These are phyloP conservation scores for Brasilioporus rufonigricans DNA, from an alignment of 768 basidiomycete genomes.

Conservation along the genomic window DNA sequence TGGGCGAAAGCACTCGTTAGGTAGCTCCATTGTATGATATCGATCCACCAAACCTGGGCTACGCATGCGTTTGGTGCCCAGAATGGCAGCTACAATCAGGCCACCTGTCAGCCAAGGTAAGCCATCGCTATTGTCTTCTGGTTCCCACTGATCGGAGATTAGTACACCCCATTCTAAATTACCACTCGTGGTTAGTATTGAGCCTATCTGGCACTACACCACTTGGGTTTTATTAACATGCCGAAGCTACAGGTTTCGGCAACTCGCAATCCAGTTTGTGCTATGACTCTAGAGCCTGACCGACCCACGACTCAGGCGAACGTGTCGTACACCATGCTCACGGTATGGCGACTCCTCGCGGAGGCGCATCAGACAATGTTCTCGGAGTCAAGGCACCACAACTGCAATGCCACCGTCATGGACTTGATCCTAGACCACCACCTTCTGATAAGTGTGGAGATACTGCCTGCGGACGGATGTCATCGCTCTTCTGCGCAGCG, in stretches of 20 bases:
- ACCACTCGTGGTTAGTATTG: slow-evolving; percentile 7
- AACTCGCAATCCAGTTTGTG: not conserved
- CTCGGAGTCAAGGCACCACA: slow-evolving; percentile 28
- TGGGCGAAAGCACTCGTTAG: not conserved
- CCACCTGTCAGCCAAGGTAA: slow-evolving; percentile 19
- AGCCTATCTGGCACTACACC: not conserved
- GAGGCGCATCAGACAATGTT: slow-evolving; percentile 30
- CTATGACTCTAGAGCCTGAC: not conserved
- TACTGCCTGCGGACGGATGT: slow-evolving; percentile 5
- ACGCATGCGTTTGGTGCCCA: slow-evolving; percentile 3
- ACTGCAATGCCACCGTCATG: slow-evolving; percentile 41
- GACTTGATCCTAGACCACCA: slow-evolving; percentile 44
- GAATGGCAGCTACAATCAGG: slow-evolving; percentile 11
- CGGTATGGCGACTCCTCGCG: slow-evolving; percentile 22
- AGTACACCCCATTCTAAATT: not conserved
- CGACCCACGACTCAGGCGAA: not conserved
- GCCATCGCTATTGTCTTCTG: slow-evolving; percentile 17
- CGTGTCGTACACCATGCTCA: not conserved
- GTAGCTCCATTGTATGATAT: slow-evolving; percentile 3
- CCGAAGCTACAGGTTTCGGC: not conserved
- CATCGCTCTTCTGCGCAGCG: slow-evolving; percentile 4
- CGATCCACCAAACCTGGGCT: not conserved
- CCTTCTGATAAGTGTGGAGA: slow-evolving; percentile 8
- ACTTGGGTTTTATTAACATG: slow-evolving; percentile 9
- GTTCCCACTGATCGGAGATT: slow-evolving; percentile 11